Percentiles rank a stretch among this genome's conserved stretches.
phyloP scores from a whole-genome alignment of 306 rosid genomes.

The Arachis hypogaea region DNA sequence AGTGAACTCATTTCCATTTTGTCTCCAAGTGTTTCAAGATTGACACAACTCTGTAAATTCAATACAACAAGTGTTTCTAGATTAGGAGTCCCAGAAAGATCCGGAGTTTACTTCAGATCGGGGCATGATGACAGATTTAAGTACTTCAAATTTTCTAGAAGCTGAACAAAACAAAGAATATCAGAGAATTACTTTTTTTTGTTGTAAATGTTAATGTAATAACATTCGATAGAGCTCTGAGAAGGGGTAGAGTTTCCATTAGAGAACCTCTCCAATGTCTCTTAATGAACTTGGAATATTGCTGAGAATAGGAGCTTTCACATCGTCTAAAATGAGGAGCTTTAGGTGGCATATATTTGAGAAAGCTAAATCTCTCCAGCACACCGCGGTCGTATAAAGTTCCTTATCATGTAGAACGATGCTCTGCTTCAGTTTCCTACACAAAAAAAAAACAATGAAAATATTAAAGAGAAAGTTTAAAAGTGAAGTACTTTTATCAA shows the following conservation, averaged over 20 bases:
- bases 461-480: too few relatives aligned
- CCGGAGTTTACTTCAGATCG: background rate
- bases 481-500: too few relatives aligned
- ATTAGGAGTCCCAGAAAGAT: background rate
- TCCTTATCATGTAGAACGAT: background rate
- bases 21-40: background rate
- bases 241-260: background rate
- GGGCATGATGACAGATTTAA: background rate
- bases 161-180: background rate
- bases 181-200: background rate
- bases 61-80: background rate
- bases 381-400: background rate
- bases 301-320: background rate
- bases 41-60: background rate
- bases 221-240: background rate
- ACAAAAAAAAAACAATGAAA: background rate
- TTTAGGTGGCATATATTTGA: constrained; percentile 11
- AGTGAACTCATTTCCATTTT: background rate
- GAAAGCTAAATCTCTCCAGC: background rate
- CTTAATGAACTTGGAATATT: background rate
- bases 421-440: constrained; percentile 26
- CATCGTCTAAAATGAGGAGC: background rate
- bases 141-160: background rate
- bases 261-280: constrained; percentile 6
- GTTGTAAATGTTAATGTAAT: background rate